Base-by-base conservation (phyloP, 164 flowering plant species). In the Vitis rupestris region DNA sequence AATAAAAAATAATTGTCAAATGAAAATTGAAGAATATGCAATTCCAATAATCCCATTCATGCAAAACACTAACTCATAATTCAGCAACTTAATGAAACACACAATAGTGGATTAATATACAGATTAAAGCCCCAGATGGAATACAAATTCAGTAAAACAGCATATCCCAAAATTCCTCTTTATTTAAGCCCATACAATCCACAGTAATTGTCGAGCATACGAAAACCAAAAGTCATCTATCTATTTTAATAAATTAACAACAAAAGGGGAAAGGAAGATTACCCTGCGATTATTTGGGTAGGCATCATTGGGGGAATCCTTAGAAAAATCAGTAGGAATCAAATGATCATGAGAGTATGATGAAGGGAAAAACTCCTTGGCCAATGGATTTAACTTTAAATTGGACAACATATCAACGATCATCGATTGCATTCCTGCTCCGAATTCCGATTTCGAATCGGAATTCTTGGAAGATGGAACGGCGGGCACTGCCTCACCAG, bases 361-460 rank as follows among this genome's bases (percentile, higher is more conserved):
- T 1, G 87, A 82, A 16, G 89, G 89, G 53, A 87, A 54, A 67
- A 87, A 87, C 75, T 87, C 91, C 68, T 87, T 78, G 19, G 91
- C 91, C 76, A 74, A 50, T 37, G 91, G 91, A 69, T 87, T 87
- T 79, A 87, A 62, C 60, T 83, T 83, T 79, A 87, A 62, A 56
- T 83, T 83, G 50, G 84, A 81, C 74, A 87, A 70, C 82, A 87
- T 82, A 50, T 84, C 87, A n/a, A 78, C 91, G 4, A 87, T 72
- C 62, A 76, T 81, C 63, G 44, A 37, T 37, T 87, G 78, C 69
- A 84, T 78, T 50, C 67, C 75, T 15, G 71, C 65, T 47, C 74
- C 67, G 63, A 83, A 76, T 53, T 82, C 84, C 27, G 85, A 75
- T 69, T 81, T 76, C 27, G 80, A 64, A 66, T 81, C 67, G 19